These are phyloP conservation scores for Ricinus communis DNA, from an alignment of 345 rosid species.

Conservation along the genomic window DNA sequence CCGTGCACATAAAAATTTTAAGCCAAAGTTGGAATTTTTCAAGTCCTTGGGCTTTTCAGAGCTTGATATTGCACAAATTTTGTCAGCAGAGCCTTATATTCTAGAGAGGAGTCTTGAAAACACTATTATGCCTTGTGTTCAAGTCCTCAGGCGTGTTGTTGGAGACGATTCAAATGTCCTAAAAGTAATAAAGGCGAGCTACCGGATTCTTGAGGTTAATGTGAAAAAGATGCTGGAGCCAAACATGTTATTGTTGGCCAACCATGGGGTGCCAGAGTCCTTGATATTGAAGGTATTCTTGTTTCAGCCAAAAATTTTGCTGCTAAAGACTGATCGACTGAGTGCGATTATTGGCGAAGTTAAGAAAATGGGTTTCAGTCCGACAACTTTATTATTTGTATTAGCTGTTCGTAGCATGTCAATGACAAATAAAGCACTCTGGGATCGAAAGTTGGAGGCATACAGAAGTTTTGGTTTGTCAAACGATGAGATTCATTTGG, in stretches of 20 bases:
- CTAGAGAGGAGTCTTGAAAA: slow-evolving; percentile 23
- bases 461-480: slow-evolving; percentile 17
- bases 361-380: slow-evolving; percentile 16
- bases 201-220: not conserved
- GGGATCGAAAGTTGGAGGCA: slow-evolving; percentile 19
- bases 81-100: slow-evolving; percentile 14
- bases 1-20: slow-evolving; percentile 1
- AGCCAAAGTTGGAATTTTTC: slow-evolving; percentile 27
- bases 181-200: slow-evolving; percentile 7
- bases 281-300: not conserved
- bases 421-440: not conserved
- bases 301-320: not conserved
- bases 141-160: slow-evolving; percentile 8
- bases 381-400: slow-evolving; percentile 5
- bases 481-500: slow-evolving; percentile 9
- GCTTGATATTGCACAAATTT: slow-evolving; percentile 7
- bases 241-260: not conserved
- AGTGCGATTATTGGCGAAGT: slow-evolving; percentile 11
- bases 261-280: slow-evolving; percentile 9
- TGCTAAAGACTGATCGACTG: not conserved
- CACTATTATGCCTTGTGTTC: slow-evolving; percentile 15
- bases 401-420: slow-evolving; percentile 10
- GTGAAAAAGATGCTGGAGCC: not conserved
- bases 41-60: slow-evolving; percentile 20
- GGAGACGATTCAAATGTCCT: slow-evolving; percentile 7